Conservation (phyloP, 345 rosid species). For the Bruguiera parviflora region DNA sequence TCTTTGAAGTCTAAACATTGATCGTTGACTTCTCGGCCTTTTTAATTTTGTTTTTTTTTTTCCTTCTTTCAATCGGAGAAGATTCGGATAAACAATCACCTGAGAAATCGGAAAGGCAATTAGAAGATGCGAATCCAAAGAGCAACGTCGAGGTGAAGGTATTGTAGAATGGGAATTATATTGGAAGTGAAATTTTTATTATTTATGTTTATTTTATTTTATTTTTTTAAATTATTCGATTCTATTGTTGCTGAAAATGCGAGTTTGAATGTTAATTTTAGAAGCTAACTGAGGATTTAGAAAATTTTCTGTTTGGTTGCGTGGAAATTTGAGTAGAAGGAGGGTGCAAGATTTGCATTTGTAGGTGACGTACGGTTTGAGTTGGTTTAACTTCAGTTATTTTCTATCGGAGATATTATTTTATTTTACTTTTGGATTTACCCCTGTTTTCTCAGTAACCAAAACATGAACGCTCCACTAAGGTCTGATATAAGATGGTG, state of each 20-base stretch:
- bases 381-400: slow-evolving; percentile 4
- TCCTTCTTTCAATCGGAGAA: slow-evolving; percentile 22
- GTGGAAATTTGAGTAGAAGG: slow-evolving; percentile 8
- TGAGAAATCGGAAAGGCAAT: slow-evolving; percentile 13
- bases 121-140: slow-evolving; percentile 19
- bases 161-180: neutral
- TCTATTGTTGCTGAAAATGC: neutral
- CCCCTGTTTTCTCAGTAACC: neutral
- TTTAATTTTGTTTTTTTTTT: neutral
- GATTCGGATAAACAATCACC: slow-evolving; percentile 52
- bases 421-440: neutral
- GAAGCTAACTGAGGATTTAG: neutral
- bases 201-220: too few relatives aligned
- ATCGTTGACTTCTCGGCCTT: neutral
- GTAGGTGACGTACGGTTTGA: neutral
- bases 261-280: neutral
- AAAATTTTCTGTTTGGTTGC: slow-evolving; percentile 17
- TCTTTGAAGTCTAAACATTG: neutral
- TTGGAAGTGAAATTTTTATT: neutral
- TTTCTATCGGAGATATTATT: neutral
- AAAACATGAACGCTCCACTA: neutral
- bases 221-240: too few relatives aligned
- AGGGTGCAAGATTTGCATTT: neutral
- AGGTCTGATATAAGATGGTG: too few relatives aligned
- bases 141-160: slow-evolving; percentile 52